Percentiles rank a stretch among this genome's conserved stretches.
Evolutionary conservation across 2,329 filamentous ascomycete genomes (phyloP).

Genomic region (Diaporthe velutina): DNA sequence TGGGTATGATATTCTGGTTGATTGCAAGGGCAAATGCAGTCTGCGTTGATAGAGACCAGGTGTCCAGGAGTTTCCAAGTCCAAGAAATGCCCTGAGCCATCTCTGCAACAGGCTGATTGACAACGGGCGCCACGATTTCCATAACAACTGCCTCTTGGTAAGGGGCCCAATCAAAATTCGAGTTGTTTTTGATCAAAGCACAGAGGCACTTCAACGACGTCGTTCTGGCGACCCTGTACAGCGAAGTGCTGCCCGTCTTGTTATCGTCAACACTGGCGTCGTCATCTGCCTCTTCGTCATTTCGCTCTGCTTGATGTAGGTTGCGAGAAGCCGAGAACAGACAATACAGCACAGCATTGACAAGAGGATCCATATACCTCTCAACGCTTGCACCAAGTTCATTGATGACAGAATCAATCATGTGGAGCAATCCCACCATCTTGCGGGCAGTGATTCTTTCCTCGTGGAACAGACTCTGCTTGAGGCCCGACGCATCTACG

Average conservation of each 20-base stretch:
- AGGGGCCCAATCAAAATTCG: constrained; percentile 77
- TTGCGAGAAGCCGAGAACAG: constrained; percentile 76
- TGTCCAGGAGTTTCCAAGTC: constrained; percentile 82
- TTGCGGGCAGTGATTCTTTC: constrained; percentile 78
- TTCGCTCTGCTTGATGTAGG: constrained; percentile 51
- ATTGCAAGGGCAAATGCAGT: constrained; percentile 76
- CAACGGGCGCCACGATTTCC: constrained; percentile 81
- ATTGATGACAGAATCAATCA: constrained; percentile 88
- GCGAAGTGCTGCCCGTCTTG: constrained; percentile 63
- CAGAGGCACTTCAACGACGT: constrained; percentile 86
- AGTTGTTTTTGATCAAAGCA: constrained; percentile 80
- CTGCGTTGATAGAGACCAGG: constrained; percentile 79
- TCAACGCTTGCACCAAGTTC: constrained; percentile 82
- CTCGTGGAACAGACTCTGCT: constrained; percentile 66
- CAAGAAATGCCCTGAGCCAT: constrained; percentile 91
- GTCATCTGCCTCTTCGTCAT: constrained; percentile 54
- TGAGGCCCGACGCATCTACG: constrained; percentile 61
- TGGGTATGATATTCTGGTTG: constrained; percentile 74
- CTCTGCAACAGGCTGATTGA: constrained; percentile 84
- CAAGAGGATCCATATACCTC: constrained; percentile 75
- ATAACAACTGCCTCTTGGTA: constrained; percentile 80
- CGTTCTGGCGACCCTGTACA: constrained; percentile 76
- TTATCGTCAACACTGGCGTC: constrained; percentile 49
- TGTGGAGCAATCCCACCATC: constrained; percentile 91
- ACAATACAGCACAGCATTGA: constrained; percentile 86